A percentile compares a stretch with the other conserved stretches of the same genome.
Evolutionary conservation across 1,284 basidiomycete genomes (phyloP).

Genomic region (Kwoniella shivajii): DNA sequence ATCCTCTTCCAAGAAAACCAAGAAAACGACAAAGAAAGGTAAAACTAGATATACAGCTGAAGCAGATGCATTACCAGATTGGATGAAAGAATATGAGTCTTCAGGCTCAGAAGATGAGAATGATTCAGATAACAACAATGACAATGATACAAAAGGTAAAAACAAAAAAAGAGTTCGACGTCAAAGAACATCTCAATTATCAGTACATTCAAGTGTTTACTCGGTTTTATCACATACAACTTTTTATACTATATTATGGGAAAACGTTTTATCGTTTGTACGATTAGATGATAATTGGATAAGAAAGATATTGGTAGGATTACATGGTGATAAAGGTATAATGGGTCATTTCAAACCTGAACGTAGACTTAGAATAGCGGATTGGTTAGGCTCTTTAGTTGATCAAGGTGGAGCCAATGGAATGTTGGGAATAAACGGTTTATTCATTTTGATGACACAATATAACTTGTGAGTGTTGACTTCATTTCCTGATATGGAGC

Average conservation of each 20-base stretch:
- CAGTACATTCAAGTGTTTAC: constrained; percentile 41
- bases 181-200: constrained; percentile 46
- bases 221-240: constrained; percentile 34
- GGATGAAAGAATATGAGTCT: constrained; percentile 52
- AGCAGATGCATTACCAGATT: constrained; percentile 48
- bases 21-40: constrained; percentile 17
- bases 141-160: constrained; percentile 7
- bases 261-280: constrained; percentile 31
- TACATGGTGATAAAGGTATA: constrained; percentile 51
- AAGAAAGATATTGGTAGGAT: constrained; percentile 41
- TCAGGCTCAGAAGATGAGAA: constrained; percentile 55
- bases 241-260: constrained; percentile 44
- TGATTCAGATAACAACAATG: constrained; percentile 44
- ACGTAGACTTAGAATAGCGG: constrained; percentile 76
- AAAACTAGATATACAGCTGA: constrained; percentile 22
- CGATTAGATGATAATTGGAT: constrained; percentile 38
- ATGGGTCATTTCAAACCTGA: constrained; percentile 46
- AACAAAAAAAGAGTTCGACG: too few species aligned
- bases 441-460: constrained; percentile 87
- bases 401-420: constrained; percentile 86
- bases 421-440: constrained; percentile 84
- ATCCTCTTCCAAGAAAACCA: constrained; percentile 12
- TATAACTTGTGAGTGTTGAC: constrained; percentile 78
- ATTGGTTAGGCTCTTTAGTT: constrained; percentile 88
- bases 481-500: not conserved